Percentiles rank a stretch among this genome's conserved stretches.
These are phyloP conservation scores for Letharia columbiana DNA, from an alignment of 495 filamentous ascomycete genomes.

Conservation along the genomic window DNA sequence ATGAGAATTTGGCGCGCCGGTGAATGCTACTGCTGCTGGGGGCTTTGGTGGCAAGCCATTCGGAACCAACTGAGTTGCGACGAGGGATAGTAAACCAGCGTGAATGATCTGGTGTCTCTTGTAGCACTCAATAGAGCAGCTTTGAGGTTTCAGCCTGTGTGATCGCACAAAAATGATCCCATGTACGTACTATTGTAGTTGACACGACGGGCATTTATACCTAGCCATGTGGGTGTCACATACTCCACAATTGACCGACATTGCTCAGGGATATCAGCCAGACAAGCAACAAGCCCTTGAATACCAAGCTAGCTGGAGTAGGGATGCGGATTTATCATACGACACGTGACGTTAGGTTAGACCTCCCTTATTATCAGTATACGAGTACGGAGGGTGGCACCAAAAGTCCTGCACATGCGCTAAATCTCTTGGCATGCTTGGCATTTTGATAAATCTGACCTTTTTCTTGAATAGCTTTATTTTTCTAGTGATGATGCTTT, in stretches of 20 bases:
- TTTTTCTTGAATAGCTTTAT: too few relatives aligned
- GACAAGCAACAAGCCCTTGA: background rate
- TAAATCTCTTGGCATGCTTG: too few relatives aligned
- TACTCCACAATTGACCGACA: slow-evolving; percentile 45
- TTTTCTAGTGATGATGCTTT: too few relatives aligned
- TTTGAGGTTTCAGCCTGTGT: slow-evolving; percentile 27
- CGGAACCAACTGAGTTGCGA: slow-evolving; percentile 14
- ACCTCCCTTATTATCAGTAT: too few relatives aligned
- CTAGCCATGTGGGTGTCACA: slow-evolving; percentile 49
- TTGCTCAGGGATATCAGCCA: background rate
- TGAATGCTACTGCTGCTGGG: slow-evolving; percentile 14
- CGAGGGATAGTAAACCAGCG: slow-evolving; percentile 20
- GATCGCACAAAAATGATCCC: slow-evolving; percentile 14
- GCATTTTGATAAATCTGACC: too few relatives aligned
- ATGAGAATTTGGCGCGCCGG: background rate
- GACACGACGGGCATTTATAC: slow-evolving; percentile 59
- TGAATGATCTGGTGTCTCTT: slow-evolving; percentile 47
- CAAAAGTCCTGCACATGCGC: too few relatives aligned
- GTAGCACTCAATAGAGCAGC: slow-evolving; percentile 63
- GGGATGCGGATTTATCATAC: too few relatives aligned
- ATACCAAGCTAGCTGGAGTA: too few relatives aligned
- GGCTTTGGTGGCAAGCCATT: slow-evolving; percentile 16
- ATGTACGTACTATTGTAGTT: slow-evolving; percentile 50
- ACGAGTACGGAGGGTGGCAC: too few relatives aligned
- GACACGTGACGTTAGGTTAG: too few relatives aligned